Evolutionary conservation across 2,329 filamentous ascomycete genomes (phyloP).

Genomic region (Colletotrichum sp.): DNA sequence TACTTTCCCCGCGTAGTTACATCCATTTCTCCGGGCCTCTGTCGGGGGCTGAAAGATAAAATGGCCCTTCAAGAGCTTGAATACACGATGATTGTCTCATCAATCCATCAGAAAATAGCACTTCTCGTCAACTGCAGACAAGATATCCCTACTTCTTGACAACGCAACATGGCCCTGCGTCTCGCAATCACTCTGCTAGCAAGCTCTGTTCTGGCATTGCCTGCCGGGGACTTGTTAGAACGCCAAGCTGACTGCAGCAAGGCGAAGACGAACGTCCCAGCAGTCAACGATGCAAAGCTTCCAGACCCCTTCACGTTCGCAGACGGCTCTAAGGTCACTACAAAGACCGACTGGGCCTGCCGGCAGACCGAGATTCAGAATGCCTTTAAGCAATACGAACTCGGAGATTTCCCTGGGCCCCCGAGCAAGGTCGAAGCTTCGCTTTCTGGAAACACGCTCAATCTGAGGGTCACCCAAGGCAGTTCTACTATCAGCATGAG

Average conservation of each 20-base stretch:
- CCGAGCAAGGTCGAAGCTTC: constrained; percentile 52
- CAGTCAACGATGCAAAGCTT: constrained; percentile 41
- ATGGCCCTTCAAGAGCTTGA: neutral
- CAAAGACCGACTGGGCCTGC: constrained; percentile 52
- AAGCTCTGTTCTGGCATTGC: constrained; percentile 38
- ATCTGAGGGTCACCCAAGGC: constrained; percentile 48
- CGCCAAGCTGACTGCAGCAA: constrained; percentile 40
- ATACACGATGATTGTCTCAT: neutral
- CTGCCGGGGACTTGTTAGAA: constrained; percentile 39
- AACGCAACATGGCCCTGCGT: neutral
- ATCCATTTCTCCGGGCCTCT: neutral
- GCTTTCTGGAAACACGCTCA: constrained; percentile 45
- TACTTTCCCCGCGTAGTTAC: neutral
- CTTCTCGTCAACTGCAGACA: neutral
- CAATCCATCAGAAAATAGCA: neutral
- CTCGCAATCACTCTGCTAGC: constrained; percentile 27
- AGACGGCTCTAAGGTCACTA: constrained; percentile 47
- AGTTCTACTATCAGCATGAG: constrained; percentile 51
- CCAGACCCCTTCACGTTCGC: constrained; percentile 54
- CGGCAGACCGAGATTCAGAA: constrained; percentile 53
- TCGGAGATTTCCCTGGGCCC: constrained; percentile 51
- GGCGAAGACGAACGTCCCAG: constrained; percentile 35
- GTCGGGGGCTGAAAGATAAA: neutral
- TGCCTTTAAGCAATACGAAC: constrained; percentile 55
- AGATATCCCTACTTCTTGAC: neutral